Evolutionary conservation across 2,329 filamentous ascomycete genomes (phyloP).

Genomic region (Metarhizium brunneum): DNA sequence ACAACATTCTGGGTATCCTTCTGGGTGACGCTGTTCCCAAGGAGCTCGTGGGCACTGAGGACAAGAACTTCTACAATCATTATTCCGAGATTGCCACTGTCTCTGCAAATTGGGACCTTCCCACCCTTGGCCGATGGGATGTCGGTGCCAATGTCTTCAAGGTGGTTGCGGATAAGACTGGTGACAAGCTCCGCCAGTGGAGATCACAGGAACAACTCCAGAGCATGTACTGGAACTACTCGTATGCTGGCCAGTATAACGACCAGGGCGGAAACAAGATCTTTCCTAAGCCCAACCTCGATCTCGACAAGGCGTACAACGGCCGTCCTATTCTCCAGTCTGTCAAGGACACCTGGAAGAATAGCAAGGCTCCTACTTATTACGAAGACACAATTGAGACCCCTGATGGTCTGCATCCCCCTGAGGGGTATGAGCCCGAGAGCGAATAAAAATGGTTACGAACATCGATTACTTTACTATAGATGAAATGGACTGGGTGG

Average conservation of each 20-base stretch:
- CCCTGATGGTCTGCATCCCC: constrained; percentile 33
- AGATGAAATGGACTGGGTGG: neutral
- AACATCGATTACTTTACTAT: neutral
- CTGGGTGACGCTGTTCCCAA: constrained; percentile 65
- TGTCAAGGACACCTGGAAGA: constrained; percentile 28
- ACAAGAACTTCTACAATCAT: constrained; percentile 63
- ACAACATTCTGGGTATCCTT: constrained; percentile 61
- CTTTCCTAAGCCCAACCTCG: constrained; percentile 32
- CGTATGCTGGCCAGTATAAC: constrained; percentile 43
- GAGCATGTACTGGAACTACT: constrained; percentile 40
- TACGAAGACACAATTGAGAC: constrained; percentile 30
- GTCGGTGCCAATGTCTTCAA: constrained; percentile 63
- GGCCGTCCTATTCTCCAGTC: constrained; percentile 26
- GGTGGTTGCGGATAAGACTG: constrained; percentile 50
- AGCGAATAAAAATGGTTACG: neutral
- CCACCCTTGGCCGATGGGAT: constrained; percentile 62
- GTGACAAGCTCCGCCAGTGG: constrained; percentile 39
- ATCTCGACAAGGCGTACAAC: constrained; percentile 19
- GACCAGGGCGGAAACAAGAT: constrained; percentile 20
- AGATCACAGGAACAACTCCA: constrained; percentile 23
- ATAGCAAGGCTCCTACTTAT: constrained; percentile 30
- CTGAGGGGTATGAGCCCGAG: constrained; percentile 24
- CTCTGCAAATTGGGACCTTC: constrained; percentile 59
- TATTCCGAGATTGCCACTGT: constrained; percentile 61
- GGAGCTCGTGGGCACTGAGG: constrained; percentile 56